These are phyloP conservation scores for Suhomyces sp. DNA, from an alignment of 805 yeast species.

Conservation along the genomic window DNA sequence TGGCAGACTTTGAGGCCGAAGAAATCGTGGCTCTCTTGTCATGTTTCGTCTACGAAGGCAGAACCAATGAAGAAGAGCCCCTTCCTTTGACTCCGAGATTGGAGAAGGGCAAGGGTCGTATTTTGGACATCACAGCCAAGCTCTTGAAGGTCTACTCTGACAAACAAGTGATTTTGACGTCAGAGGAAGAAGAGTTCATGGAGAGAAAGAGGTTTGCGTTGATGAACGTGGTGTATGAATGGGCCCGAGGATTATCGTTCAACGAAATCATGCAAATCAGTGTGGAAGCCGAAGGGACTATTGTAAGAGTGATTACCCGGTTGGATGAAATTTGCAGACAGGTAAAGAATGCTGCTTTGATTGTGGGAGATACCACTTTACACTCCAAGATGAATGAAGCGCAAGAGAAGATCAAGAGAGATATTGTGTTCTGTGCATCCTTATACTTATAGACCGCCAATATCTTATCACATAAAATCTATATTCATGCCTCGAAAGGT, in stretches of 20 bases:
- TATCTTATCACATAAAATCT: no score
- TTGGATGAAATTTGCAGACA: slow-evolving; percentile 94
- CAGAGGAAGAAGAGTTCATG: slow-evolving; percentile 81
- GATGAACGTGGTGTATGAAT: slow-evolving; percentile 92
- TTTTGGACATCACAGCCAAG: slow-evolving; percentile 65
- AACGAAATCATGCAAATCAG: slow-evolving; percentile 87
- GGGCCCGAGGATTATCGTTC: slow-evolving; percentile 95
- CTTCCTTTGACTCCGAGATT: slow-evolving; percentile 72
- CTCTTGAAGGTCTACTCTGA: slow-evolving; percentile 59
- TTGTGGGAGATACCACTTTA: slow-evolving; percentile 89
- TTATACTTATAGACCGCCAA: slow-evolving; percentile 55
- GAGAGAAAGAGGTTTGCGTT: slow-evolving; percentile 85
- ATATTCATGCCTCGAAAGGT: no score
- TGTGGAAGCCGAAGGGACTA: slow-evolving; percentile 92
- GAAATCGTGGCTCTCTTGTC: slow-evolving; percentile 95
- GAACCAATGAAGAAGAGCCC: slow-evolving; percentile 60
- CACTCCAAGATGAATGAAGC: slow-evolving; percentile 89
- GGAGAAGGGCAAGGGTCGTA: slow-evolving; percentile 63
- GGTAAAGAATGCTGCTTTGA: slow-evolving; percentile 88
- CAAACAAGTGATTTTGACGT: slow-evolving; percentile 70
- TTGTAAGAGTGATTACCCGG: slow-evolving; percentile 91
- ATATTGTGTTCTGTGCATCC: slow-evolving; percentile 95
- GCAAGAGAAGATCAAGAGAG: slow-evolving; percentile 92
- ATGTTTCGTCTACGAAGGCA: slow-evolving; percentile 90
- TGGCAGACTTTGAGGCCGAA: slow-evolving; percentile 91